These are phyloP conservation scores for Solanum okadae DNA, from an alignment of 257 asterid species.

Conservation along the genomic window DNA sequence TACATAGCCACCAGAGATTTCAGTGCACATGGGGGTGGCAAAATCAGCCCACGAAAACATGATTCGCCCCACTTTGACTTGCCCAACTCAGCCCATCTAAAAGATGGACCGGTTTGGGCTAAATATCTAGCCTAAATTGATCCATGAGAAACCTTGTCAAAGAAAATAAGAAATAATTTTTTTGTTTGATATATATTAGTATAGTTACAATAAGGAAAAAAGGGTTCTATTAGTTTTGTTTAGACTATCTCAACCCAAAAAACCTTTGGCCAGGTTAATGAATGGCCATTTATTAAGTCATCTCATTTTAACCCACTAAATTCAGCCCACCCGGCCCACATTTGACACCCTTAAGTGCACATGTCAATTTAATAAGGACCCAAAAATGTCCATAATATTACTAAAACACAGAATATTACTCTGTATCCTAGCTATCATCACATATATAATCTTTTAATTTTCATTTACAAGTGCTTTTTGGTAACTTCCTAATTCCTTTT, in stretches of 20 bases:
- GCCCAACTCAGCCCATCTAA: background rate
- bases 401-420: background rate
- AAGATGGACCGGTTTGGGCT: background rate
- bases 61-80: background rate
- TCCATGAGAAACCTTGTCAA: background rate
- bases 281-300: background rate
- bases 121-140: background rate
- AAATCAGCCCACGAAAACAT: background rate
- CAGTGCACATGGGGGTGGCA: background rate
- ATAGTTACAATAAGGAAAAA: background rate
- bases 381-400: background rate
- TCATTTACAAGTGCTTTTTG: background rate
- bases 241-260: background rate
- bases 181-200: background rate
- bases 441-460: background rate
- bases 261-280: background rate
- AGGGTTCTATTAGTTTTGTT: background rate
- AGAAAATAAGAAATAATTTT: background rate
- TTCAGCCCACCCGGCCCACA: background rate
- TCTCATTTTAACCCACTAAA: background rate
- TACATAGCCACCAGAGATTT: conserved; percentile 10
- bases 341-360: background rate
- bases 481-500: background rate
- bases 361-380: conserved; percentile 4
- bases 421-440: background rate